Evolutionary conservation across 768 basidiomycete genomes (phyloP), one percentile per base, ranked within the genome.

Genomic region (Dendrothele bispora): DNA sequence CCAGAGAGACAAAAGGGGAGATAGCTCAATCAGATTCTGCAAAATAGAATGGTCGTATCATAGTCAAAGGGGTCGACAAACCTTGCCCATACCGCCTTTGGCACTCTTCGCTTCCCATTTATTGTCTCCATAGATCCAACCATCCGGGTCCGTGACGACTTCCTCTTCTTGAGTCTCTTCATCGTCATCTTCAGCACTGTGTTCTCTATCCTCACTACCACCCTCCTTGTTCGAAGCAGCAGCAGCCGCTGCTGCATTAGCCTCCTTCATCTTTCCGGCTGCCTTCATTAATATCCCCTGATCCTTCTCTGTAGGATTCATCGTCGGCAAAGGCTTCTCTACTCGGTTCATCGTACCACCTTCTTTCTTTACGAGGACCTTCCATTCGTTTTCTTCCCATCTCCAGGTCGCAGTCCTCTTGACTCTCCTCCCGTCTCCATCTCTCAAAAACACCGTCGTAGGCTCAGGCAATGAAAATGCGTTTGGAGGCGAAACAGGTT

Each of bases 91-190:
- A 5, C 91, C 91, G 39, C 91, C 90, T 55, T 84, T 87, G 46
- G 72, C 71, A 45, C 82, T 84, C 37, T 78, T 73, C 17, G 71
- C 77, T 60, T 97, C 93, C 94, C 94, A 98, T 63, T 97, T 95
- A 64, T 98, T 98, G 56, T 95, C 94, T 2, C 84, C 87, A 58
- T 93, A 97, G 5, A 93, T 78, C 94, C 94, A 98, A 4, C 94
- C 94, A 51, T 95, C 91, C 3, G 74, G 61, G 61, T 98, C 94
- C 2, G 93, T 95, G 29, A 69, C 61, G 24, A 71, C 67, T 36
- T 84, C 79, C 44, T 82, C 79, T 2, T 76, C 75, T 14, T 67
- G 66, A 2, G 62, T 46, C n/a, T 57, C 62, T 95, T 70, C 63
- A 25, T 66, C 62, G 11, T 59, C 30, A 44, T 67, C 58, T 45